phyloP scores from a whole-genome alignment of 305 asterid species.

The Caryopteris hybrid region DNA sequence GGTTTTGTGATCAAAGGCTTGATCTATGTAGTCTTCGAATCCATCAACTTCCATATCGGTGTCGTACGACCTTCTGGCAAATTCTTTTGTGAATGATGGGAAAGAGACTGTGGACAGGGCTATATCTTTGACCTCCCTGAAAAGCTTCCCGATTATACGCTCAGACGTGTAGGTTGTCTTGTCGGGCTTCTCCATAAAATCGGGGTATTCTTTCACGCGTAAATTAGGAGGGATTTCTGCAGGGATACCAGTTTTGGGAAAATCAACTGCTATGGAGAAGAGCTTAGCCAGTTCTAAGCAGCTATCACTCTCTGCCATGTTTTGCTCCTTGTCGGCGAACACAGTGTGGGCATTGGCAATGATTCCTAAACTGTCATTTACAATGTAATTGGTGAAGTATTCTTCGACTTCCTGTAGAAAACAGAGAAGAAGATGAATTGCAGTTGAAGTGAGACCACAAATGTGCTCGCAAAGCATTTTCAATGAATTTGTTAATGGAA shows the following conservation, averaged over 20 bases:
- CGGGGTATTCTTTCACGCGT: slow-evolving; percentile 81
- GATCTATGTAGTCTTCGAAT: slow-evolving; percentile 49
- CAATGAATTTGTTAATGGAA: too few species aligned
- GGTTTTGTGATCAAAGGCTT: slow-evolving; percentile 56
- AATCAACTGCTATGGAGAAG: slow-evolving; percentile 84
- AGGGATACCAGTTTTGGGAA: slow-evolving; percentile 87
- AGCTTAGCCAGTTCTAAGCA: slow-evolving; percentile 66
- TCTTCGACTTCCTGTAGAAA: slow-evolving; percentile 71
- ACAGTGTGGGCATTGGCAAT: slow-evolving; percentile 84
- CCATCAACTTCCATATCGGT: slow-evolving; percentile 63
- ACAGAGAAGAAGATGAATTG: too few species aligned
- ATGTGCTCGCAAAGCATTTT: background rate
- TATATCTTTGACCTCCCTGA: slow-evolving; percentile 54
- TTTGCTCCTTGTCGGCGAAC: slow-evolving; percentile 63
- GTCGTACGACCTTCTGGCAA: slow-evolving; percentile 59
- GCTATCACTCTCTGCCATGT: slow-evolving; percentile 46
- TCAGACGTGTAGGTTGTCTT: slow-evolving; percentile 47
- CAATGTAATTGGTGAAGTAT: slow-evolving; percentile 83
- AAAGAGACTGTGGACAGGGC: slow-evolving; percentile 35
- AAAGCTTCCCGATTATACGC: slow-evolving; percentile 78
- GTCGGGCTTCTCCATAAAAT: slow-evolving; percentile 93
- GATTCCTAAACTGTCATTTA: slow-evolving; percentile 79
- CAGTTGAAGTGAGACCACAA: background rate
- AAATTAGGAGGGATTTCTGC: slow-evolving; percentile 72
- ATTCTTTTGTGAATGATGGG: slow-evolving; percentile 53